Base-by-base conservation (phyloP, 768 basidiomycete genomes). In the Gautieria morchelliformis region DNA sequence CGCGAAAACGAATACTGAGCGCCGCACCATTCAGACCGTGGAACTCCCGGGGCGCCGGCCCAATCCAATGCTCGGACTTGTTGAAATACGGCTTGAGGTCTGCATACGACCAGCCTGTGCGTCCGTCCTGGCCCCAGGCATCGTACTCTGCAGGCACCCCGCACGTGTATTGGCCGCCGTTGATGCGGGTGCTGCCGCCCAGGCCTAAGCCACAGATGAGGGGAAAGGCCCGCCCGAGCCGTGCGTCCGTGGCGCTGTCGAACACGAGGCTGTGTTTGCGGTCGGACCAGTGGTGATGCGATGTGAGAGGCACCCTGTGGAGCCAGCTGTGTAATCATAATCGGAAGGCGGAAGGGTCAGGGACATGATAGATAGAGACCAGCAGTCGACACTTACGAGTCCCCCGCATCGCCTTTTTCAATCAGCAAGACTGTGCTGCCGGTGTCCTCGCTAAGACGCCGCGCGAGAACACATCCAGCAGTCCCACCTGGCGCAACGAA, bases 21-120 rank as follows among this genome's bases (percentile, higher is more conserved):
- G 24, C 27, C 30, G 2, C 22, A 45, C 35, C 53, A n/a, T 9
- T 11, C 41, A 35, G 2, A 20, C 41, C 41, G 8, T 55, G 53
- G 27, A 5, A 27, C 7, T 55, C 41, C 6, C n/a, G 19, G 11
- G 19, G 11, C 14, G 3, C 1, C 19, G 10, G 20, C 7, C 22
- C 44, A 20, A 48, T 33, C n/a, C 53, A 41, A 12, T 40, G 19
- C 32, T 75, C 68, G 5, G 69, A 68, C 59, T 69, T n/a, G n/a
- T n/a, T n/a, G n/a, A n/a, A n/a, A n/a, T n/a, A n/a, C n/a, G n/a
- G n/a, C n/a, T n/a, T n/a, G 53, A 73, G 74, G 42, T 66, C n/a
- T n/a, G n/a, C n/a, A 72, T 2, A 64, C 4, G 63, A 61, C 72
- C 73, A 75, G 0, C 71, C 71, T 39, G 63, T 54, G 24, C 66